Percentiles rank a stretch among this genome's conserved stretches.
These are phyloP conservation scores for Aspergillus ibericus DNA, from an alignment of 2,329 filamentous ascomycete genomes.

Conservation along the genomic window DNA sequence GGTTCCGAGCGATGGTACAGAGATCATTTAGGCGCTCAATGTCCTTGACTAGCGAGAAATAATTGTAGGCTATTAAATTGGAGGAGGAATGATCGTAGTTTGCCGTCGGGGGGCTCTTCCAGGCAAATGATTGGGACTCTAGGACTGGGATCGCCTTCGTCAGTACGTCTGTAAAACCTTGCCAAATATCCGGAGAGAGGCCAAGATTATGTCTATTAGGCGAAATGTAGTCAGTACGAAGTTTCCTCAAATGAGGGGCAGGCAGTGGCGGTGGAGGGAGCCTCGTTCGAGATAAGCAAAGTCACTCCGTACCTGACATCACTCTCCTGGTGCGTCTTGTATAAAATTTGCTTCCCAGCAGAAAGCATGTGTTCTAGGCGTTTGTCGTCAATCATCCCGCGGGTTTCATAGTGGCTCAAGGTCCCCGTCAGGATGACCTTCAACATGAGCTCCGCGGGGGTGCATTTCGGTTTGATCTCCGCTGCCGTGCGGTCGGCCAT, in stretches of 20 bases:
- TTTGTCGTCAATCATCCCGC: slow-evolving; percentile 60
- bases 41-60: slow-evolving; percentile 60
- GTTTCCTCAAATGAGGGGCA: neutral
- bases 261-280: neutral
- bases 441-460: slow-evolving; percentile 49
- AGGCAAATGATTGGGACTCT: slow-evolving; percentile 62
- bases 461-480: slow-evolving; percentile 40
- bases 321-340: slow-evolving; percentile 57
- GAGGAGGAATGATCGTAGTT: slow-evolving; percentile 61
- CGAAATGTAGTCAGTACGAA: slow-evolving; percentile 4
- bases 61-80: slow-evolving; percentile 61
- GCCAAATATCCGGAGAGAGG: slow-evolving; percentile 58
- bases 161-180: slow-evolving; percentile 58
- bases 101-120: slow-evolving; percentile 56
- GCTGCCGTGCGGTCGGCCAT: slow-evolving; percentile 35
- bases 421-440: slow-evolving; percentile 50
- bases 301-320: slow-evolving; percentile 48
- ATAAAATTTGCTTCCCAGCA: slow-evolving; percentile 60
- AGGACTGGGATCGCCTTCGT: slow-evolving; percentile 61
- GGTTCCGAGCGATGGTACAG: slow-evolving; percentile 62
- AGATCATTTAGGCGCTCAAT: slow-evolving; percentile 64
- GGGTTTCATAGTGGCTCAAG: slow-evolving; percentile 60
- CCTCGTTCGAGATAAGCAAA: neutral
- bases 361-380: slow-evolving; percentile 59
- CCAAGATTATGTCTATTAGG: slow-evolving; percentile 55